A percentile compares a stretch with the other conserved stretches of the same genome.
phyloP scores from a whole-genome alignment of 352 stramenopile species.

The Phytophthora meadii region DNA sequence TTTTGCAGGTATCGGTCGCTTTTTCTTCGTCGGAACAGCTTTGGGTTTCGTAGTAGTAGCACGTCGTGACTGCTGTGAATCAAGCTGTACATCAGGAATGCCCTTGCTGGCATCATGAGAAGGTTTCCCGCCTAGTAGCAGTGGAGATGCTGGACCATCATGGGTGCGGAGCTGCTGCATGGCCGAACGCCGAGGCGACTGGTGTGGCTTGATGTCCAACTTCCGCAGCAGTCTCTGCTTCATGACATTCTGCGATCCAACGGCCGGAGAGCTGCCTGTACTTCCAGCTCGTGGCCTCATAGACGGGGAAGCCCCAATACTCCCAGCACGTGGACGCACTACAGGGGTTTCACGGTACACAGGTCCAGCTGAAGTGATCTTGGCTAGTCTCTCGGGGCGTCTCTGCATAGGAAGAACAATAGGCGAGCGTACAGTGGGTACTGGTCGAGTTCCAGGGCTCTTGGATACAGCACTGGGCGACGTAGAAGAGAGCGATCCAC shows the following conservation, averaged over 20 bases:
- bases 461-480: constrained; percentile 17
- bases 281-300: constrained; percentile 29
- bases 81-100: constrained; percentile 28
- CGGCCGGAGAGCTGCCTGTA: constrained; percentile 17
- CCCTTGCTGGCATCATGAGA: constrained; percentile 25
- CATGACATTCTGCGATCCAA: constrained; percentile 28
- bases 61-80: constrained; percentile 24
- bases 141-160: constrained; percentile 30
- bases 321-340: constrained; percentile 48
- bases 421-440: constrained; percentile 42
- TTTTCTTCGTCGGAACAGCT: constrained; percentile 26
- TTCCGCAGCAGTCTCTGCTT: constrained; percentile 56
- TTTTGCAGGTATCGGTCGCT: constrained; percentile 19
- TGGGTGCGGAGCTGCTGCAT: constrained; percentile 41
- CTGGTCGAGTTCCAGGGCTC: constrained; percentile 3
- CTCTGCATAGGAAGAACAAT: constrained; percentile 55
- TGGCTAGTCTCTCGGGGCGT: constrained; percentile 61
- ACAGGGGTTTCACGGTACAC: constrained; percentile 64
- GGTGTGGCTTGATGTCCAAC: constrained; percentile 81
- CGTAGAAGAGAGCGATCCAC: constrained; percentile 25
- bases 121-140: constrained; percentile 38
- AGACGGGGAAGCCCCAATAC: constrained; percentile 22
- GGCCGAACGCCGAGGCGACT: constrained; percentile 64
- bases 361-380: constrained; percentile 62
- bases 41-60: constrained; percentile 37